phyloP scores from a whole-genome alignment of 345 rosid genomes.

The Populus euphratica region DNA sequence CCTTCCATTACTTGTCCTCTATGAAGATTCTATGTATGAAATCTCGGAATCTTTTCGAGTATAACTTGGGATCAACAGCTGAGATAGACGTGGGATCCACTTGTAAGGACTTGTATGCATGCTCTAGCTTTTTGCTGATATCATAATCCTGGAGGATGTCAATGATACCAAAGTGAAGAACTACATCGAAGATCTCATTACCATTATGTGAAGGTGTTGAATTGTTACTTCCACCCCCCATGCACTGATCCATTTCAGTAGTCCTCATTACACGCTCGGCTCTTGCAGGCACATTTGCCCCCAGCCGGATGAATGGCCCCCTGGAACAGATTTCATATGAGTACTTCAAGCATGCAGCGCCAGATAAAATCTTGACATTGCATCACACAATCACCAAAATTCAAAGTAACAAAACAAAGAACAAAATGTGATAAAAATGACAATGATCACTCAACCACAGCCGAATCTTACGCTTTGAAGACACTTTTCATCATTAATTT shows the following conservation, averaged over 20 bases:
- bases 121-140: conserved; percentile 25
- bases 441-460: not conserved
- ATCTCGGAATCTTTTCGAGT: too few relatives aligned
- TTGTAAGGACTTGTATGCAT: conserved; percentile 37
- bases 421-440: not conserved
- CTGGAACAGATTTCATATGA: conserved; percentile 19
- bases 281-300: conserved; percentile 54
- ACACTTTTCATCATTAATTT: not conserved
- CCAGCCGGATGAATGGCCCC: conserved; percentile 47
- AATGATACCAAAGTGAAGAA: conserved; percentile 30
- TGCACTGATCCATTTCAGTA: too few relatives aligned
- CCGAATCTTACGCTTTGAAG: not conserved
- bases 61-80: conserved; percentile 25
- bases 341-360: not conserved
- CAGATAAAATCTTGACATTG: not conserved
- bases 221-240: too few relatives aligned
- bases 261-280: conserved; percentile 23
- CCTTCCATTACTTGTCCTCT: conserved; percentile 13
- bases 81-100: conserved; percentile 36
- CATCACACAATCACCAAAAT: not conserved
- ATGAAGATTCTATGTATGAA: conserved; percentile 16
- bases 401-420: not conserved
- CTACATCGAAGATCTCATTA: not conserved
- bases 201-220: not conserved
- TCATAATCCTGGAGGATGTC: conserved; percentile 27